Base-by-base conservation (phyloP, 1,139 yeast species). In the Candida sojae region DNA sequence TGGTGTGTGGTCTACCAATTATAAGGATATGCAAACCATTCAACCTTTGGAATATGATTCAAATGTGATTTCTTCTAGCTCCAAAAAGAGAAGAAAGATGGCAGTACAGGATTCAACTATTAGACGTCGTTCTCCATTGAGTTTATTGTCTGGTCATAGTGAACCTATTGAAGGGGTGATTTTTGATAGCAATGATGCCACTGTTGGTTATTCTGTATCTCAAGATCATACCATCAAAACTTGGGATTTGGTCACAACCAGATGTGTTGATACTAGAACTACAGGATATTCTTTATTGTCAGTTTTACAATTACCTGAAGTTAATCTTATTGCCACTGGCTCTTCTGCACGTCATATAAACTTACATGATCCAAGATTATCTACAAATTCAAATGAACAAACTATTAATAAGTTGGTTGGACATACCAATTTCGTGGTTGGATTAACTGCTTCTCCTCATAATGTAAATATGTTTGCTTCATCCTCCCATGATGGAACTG, bases 261-360 rank as follows among this genome's bases (percentile, higher is more conserved):
- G 88, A 55, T 83, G 89, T 60, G 86, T 91, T 38, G 97, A 91
- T 63, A 88, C 97, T 5, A 85, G 90, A 67, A 81, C 88, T 25
- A 91, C 98, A 0, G 88, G 93, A n/a, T 91, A 81, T 68, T 86
- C 98, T 7, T 75, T 93, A 53, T 77, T 92, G 43, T 87, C 96
- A 1, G 70, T 92, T 39, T 75, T 85, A 39, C 85, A 86, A 55
- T 71, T 93, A 51, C 83, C 89, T 26, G 73, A 74, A 51, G 73
- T 82, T 52, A 82, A 86, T 54, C 74, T 93, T 50, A 72, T 95
- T 45, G 96, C 93, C 7, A 82, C 95, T 48, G 99, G 99, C 21
- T 91, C 97, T 4, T 87, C 96, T 11, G 97, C 97, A 17, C 88
- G 98, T 68, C 98, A 92, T 67, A 91, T 93, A 57, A 86, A 91